Evolutionary conservation across 2,329 filamentous ascomycete species (phyloP), one percentile per base, ranked within the genome.

Genomic region (Aureobasidium sp.): DNA sequence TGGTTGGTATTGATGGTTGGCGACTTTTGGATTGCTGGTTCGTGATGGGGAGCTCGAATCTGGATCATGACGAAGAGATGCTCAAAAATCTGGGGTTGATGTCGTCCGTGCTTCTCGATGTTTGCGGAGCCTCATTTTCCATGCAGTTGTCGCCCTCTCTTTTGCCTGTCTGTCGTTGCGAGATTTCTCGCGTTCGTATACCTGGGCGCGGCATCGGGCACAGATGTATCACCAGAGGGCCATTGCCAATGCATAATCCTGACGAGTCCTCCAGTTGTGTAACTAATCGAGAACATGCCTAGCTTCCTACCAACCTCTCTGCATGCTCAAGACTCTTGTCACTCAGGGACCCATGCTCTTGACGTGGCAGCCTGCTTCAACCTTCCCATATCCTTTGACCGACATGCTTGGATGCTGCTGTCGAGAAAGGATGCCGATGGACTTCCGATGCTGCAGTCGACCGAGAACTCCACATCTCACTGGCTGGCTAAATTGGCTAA

Each of bases 401-500:
- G 49, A 40, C 49, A 40, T 53, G 29, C 19, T 37, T 29, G 10
- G n/a, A 25, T 17, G 21, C 25, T 53, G 49, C 49, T 53, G 49
- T 53, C 49, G 25, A 53, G 21, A 53, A 29, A 49, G 35, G 23
- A 55, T 31, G 38, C 37, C 51, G 51, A 55, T n/a, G 9, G 15
- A 46, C 40, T 31, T 57, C 51, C 51, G 51, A 13, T 33, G 50
- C 25, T n/a, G 21, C 25, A n/a, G 35, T 9, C 27, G 40, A 27
- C 11, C 21, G 27, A 11, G 23, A 13, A n/a, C 33, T 40, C 49
- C 49, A 53, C 51, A 55, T 37, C 51, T 23, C 37, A 43, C n/a
- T 55, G 38, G 51, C 51, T 55, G 51, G 51, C 51, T 55, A 55
- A 55, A 55, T 25, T 55, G 51, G 53, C 29, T 57, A 57, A 57